Conservation (phyloP, 2,329 filamentous ascomycete genomes). For the Aspergillus vadensis region DNA sequence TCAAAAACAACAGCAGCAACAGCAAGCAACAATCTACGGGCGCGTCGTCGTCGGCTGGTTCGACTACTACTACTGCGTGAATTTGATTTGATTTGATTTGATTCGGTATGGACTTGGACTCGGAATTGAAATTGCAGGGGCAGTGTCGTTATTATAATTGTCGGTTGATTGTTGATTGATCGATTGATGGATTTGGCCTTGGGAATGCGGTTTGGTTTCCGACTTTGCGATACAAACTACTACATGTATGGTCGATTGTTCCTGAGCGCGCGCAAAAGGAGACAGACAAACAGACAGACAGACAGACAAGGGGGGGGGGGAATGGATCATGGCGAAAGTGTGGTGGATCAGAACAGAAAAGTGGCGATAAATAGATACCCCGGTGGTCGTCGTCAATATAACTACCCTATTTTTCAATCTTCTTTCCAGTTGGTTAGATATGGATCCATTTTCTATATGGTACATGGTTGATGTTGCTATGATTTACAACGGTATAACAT, state of each 20-base stretch:
- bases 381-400: background rate
- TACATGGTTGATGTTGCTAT: background rate
- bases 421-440: background rate
- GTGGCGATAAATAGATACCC: background rate
- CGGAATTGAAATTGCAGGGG: no score
- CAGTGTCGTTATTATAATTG: background rate
- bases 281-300: background rate
- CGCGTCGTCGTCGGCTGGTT: background rate
- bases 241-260: background rate
- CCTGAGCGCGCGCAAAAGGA: background rate
- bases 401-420: background rate
- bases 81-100: no score
- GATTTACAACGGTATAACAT: background rate
- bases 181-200: no score
- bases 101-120: no score
- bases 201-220: background rate
- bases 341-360: background rate
- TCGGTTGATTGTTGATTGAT: background rate
- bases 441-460: no score
- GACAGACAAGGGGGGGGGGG: background rate
- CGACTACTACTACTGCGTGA: background rate
- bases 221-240: background rate
- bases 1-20: slow-evolving; percentile 17
- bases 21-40: background rate
- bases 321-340: no score